These are phyloP conservation scores for Alloascoidea africana DNA, from an alignment of 805 yeast genomes.

Conservation along the genomic window DNA sequence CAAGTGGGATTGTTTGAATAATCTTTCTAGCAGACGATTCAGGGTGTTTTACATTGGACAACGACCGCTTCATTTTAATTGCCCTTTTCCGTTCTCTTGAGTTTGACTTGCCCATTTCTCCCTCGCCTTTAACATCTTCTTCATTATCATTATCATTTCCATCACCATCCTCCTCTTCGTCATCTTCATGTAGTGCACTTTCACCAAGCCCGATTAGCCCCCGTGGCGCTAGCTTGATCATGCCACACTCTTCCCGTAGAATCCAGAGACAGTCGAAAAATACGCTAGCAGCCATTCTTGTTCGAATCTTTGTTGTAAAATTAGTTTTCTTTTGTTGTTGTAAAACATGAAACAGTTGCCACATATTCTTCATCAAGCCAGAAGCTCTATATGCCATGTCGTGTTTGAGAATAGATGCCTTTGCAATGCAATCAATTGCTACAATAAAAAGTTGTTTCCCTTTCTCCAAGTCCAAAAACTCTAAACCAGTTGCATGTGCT, in stretches of 20 bases:
- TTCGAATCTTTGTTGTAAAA: constrained; percentile 26
- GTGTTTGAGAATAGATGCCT: constrained; percentile 77
- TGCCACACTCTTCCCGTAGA: constrained; percentile 75
- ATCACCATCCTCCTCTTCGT: constrained; percentile 13
- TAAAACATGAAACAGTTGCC: constrained; percentile 71
- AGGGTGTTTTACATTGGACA: constrained; percentile 43
- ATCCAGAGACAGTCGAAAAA: constrained; percentile 85
- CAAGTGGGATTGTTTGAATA: constrained; percentile 66
- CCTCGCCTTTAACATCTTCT: constrained; percentile 9
- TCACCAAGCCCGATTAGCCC: background rate
- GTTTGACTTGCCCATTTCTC: constrained; percentile 15
- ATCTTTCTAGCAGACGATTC: constrained; percentile 62
- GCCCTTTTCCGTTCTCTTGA: too few relatives aligned
- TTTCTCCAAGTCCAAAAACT: constrained; percentile 48
- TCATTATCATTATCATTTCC: constrained; percentile 12
- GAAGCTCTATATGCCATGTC: constrained; percentile 89
- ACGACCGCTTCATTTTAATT: constrained; percentile 30
- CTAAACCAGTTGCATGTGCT: constrained; percentile 57
- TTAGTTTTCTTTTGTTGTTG: constrained; percentile 31
- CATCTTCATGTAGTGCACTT: constrained; percentile 8
- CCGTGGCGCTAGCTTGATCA: constrained; percentile 43
- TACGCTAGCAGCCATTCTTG: constrained; percentile 85
- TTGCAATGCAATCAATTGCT: constrained; percentile 54
- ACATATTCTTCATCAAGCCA: constrained; percentile 86
- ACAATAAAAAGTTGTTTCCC: constrained; percentile 57